Base-by-base conservation (phyloP, 257 asterid genomes). In the Capsicum baccatum region DNA sequence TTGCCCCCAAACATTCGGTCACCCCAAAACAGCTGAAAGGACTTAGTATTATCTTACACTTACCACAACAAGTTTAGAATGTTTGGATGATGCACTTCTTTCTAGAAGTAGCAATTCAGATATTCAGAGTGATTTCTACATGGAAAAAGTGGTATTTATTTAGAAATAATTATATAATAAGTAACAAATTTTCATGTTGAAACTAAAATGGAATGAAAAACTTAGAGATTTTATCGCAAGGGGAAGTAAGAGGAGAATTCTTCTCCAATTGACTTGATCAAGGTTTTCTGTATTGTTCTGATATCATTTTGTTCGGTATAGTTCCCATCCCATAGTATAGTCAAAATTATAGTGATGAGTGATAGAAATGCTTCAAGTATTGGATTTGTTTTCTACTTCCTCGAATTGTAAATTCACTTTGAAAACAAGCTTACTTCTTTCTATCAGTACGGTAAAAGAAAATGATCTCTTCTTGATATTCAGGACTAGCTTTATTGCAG, bases 401-500 rank as follows among this genome's bases (percentile, higher is more conserved):
- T 4, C 62, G 12, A 74, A 19, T 73, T 52, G 14, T 33, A 52
- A 55, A 54, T 52, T 76, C 81, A 76, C 63, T 52, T 52, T 76
- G 63, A 55, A 76, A 76, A 76, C 79, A 82, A 66, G n/a, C 58
- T 82, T 33, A 76, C 52, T 79, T 42, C 48, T 82, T 64, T 62
- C 55, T 82, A 64, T 82, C 62, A 50, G 79, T 82, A 47, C 50
- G 59, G 62, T 82, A 50, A 82, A 81, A 54, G 17, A 82, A 19
- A 66, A 66, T 66, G 84, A 64, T 66, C 54, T 82, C 76, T 82
- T 82, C 47, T 64, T 82, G 79, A 15, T 64, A 35, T 14, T 26
- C 85, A 87, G 89, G 89, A 82, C 83, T 87, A 44, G 87, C 89
- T 82, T 82, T 87, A 63, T 57, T 87, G 83, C 87, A 84, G 42